These are phyloP conservation scores for Tricholoma sp. DNA, from an alignment of 768 basidiomycete genomes.

Conservation along the genomic window DNA sequence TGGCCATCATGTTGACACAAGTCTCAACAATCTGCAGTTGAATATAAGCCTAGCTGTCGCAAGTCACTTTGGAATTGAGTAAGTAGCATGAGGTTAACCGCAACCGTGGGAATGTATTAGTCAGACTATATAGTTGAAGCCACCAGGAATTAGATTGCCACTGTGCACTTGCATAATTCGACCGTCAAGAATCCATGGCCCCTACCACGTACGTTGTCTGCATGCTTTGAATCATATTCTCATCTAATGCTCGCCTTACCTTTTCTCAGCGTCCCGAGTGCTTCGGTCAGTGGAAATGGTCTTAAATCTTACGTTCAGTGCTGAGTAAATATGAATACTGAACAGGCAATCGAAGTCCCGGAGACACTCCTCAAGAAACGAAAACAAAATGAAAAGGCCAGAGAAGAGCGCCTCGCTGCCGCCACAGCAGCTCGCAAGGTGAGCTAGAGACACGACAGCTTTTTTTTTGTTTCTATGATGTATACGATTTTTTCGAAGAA, in stretches of 20 bases:
- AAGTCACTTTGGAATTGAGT: no score
- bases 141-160: constrained; percentile 24
- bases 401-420: constrained; percentile 87
- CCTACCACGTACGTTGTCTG: constrained; percentile 47
- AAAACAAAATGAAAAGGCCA: constrained; percentile 94
- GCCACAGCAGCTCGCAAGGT: constrained; percentile 88
- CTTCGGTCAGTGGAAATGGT: constrained; percentile 37
- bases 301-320: constrained; percentile 6
- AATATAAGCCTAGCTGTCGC: no score
- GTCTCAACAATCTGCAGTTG: no score
- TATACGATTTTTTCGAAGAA: constrained; percentile 68
- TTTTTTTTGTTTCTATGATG: constrained; percentile 55
- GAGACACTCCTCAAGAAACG: constrained; percentile 99
- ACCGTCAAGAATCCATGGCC: constrained; percentile 52
- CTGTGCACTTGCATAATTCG: constrained; percentile 25
- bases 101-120: constrained; percentile 31
- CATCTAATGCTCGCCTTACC: constrained; percentile 8
- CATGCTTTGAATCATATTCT: neutral
- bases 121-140: constrained; percentile 44
- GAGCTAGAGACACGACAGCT: constrained; percentile 24
- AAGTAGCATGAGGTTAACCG: no score
- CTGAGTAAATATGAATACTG: constrained; percentile 27
- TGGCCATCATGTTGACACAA: no score
- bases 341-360: constrained; percentile 90
- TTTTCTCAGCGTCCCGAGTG: constrained; percentile 45